Conservation (phyloP, 306 rosid species). For the Vicia sativa region DNA sequence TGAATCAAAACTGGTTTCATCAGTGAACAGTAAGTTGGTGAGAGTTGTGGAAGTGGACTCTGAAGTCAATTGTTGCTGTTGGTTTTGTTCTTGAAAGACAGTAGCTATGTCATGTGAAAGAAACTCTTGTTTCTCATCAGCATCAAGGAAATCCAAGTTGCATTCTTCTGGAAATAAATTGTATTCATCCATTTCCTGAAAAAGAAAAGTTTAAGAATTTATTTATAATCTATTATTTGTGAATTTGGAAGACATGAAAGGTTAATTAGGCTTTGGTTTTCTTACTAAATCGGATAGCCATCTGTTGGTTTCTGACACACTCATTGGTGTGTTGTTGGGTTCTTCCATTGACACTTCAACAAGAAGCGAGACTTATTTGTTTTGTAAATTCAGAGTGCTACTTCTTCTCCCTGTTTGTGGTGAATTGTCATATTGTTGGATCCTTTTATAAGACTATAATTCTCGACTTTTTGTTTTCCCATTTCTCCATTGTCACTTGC, state of each 20-base stretch:
- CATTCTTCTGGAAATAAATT: conserved; percentile 41
- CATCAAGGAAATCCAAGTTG: conserved; percentile 40
- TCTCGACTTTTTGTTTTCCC: background rate
- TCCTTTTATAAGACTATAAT: background rate
- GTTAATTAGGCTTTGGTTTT: background rate
- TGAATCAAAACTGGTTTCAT: conserved; percentile 39
- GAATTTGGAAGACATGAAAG: background rate
- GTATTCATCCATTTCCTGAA: conserved; percentile 57
- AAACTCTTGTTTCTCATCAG: conserved; percentile 36
- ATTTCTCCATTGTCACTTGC: background rate
- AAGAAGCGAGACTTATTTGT: background rate
- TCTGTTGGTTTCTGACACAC: background rate
- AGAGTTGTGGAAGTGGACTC: conserved; percentile 44
- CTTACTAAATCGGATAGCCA: conserved; percentile 10
- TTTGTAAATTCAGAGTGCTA: background rate
- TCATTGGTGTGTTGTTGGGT: background rate
- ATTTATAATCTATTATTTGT: background rate
- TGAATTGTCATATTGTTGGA: background rate
- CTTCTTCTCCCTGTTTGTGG: background rate
- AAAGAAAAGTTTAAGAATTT: background rate
- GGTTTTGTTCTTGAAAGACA: conserved; percentile 32
- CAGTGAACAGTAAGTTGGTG: conserved; percentile 45
- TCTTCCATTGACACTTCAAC: background rate
- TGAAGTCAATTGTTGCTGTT: conserved; percentile 45
- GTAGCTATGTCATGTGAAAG: conserved; percentile 44